Evolutionary conservation across 1,284 basidiomycete genomes (phyloP).

Genomic region (Sporisorium sorghi): DNA sequence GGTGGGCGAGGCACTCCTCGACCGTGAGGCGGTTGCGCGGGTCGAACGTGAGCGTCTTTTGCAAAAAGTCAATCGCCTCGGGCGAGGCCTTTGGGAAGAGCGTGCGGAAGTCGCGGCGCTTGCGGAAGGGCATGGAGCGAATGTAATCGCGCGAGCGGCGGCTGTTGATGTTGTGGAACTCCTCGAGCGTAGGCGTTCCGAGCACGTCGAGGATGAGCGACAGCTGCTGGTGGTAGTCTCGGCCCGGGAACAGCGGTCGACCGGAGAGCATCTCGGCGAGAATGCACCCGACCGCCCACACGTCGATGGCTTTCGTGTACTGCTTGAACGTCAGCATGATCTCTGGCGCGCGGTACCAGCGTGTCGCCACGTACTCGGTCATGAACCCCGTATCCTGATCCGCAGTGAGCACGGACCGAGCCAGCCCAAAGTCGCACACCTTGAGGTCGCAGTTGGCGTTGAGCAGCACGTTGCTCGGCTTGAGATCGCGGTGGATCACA

Average conservation of each 20-base stretch:
- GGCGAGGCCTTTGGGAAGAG: slow-evolving; percentile 81
- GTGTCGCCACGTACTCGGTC: slow-evolving; percentile 69
- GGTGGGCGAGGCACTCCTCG: slow-evolving; percentile 65
- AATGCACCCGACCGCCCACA: slow-evolving; percentile 93
- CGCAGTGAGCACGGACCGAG: slow-evolving; percentile 65
- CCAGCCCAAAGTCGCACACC: slow-evolving; percentile 69
- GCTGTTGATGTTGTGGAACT: slow-evolving; percentile 79
- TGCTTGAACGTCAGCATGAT: slow-evolving; percentile 70
- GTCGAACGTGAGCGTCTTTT: slow-evolving; percentile 82
- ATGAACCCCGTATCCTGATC: slow-evolving; percentile 67
- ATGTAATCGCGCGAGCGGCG: slow-evolving; percentile 89
- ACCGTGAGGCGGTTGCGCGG: slow-evolving; percentile 64
- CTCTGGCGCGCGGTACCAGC: slow-evolving; percentile 69
- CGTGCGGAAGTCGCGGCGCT: slow-evolving; percentile 80
- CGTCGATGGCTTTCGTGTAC: slow-evolving; percentile 69
- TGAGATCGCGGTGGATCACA: slow-evolving; percentile 67
- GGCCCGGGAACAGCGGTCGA: slow-evolving; percentile 87
- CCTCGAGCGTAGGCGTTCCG: slow-evolving; percentile 75
- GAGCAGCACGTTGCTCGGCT: slow-evolving; percentile 65
- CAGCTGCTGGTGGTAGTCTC: slow-evolving; percentile 72
- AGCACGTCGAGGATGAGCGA: slow-evolving; percentile 75
- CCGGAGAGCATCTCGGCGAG: slow-evolving; percentile 92
- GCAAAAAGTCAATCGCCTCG: slow-evolving; percentile 81
- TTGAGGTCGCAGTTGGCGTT: slow-evolving; percentile 69
- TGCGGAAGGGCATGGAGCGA: slow-evolving; percentile 89